Evolutionary conservation across 2,329 filamentous ascomycete genomes (phyloP), one percentile per base, ranked within the genome.

Genomic region (Macroventuria anomochaeta): DNA sequence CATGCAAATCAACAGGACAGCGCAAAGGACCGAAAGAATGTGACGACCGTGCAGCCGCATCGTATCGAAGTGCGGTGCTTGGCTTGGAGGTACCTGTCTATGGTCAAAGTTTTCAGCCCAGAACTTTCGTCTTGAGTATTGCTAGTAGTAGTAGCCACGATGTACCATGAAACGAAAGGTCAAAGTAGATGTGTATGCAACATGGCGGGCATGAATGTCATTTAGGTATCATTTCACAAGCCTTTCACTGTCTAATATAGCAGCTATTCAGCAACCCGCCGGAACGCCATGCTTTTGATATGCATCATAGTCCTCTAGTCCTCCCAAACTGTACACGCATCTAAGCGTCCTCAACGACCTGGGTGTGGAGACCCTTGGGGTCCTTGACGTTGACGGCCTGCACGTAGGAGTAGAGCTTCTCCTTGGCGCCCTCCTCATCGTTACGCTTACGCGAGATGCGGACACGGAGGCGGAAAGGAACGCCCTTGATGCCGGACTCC

Each of bases 301-400:
- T 70, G 68, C 68, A 69, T 59, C 51, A 56, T 52, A 43, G 58
- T 48, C 56, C 46, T 61, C 49, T 43, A 39, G 26, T 54, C 58
- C 51, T 51, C 43, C 39, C 49, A 39, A 55, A 40, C 49, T 36
- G 20, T 26, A 17, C 33, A 34, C 44, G 32, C 48, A 60, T 75
- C 68, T 83, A 85, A 66, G 80, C 78, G 70, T 87, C 84, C 76
- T 88, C 85, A 60, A 99, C 93, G 74, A 96, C 85, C 73, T 89
- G 87, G 70, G 95, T 99, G 77, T 90, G 87, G 72, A 99, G 89
- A 80, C 95, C 93, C 91, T 97, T 97, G 81, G 92, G 88, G 83
- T 96, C 90, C 91, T 97, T 96, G 79, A 97, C 93, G 82, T 97
- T 97, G 79, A 99, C 95, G 73, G 95, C 95, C 88, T 99, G 93